These are phyloP conservation scores for Platanthera zijinensis DNA, from an alignment of 106 monocot species.

Conservation along the genomic window DNA sequence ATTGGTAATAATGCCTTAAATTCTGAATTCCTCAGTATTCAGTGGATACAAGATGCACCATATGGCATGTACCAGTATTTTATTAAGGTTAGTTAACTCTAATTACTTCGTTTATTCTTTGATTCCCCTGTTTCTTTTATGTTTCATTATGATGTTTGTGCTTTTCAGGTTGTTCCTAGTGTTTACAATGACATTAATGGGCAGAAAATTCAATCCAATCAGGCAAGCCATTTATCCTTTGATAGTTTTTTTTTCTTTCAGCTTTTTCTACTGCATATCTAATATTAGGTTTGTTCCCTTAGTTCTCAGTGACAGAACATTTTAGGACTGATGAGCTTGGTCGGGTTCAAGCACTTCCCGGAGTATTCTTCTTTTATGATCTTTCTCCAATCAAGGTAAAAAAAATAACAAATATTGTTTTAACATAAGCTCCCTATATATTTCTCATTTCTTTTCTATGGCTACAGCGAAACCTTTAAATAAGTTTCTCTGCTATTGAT, in stretches of 20 bases:
- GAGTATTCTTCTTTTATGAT: constrained; percentile 97
- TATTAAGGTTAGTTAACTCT: constrained; percentile 46
- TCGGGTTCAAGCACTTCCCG: constrained; percentile 59
- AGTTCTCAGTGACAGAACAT: constrained; percentile 99
- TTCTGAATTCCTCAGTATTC: constrained; percentile 35
- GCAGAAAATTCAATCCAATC: constrained; percentile 66
- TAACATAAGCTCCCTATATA: background rate
- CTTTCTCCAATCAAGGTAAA: constrained; percentile 93
- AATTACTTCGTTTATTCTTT: background rate
- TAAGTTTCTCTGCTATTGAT: background rate
- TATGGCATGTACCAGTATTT: constrained; percentile 96
- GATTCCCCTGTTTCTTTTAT: background rate
- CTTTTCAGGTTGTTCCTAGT: constrained; percentile 83
- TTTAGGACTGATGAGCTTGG: constrained; percentile 61
- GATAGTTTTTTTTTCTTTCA: background rate
- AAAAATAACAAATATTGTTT: background rate
- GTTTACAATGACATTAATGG: constrained; percentile 84
- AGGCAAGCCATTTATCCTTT: constrained; percentile 32
- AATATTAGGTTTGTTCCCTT: background rate
- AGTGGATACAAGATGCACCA: constrained; percentile 69
- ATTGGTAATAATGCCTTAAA: constrained; percentile 6
- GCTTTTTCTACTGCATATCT: constrained; percentile 5
- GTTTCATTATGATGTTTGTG: background rate
- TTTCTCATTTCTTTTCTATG: background rate
- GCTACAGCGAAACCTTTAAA: background rate